These are phyloP conservation scores for Hyaloscypha bicolor DNA, from an alignment of 495 filamentous ascomycete genomes.

Conservation along the genomic window DNA sequence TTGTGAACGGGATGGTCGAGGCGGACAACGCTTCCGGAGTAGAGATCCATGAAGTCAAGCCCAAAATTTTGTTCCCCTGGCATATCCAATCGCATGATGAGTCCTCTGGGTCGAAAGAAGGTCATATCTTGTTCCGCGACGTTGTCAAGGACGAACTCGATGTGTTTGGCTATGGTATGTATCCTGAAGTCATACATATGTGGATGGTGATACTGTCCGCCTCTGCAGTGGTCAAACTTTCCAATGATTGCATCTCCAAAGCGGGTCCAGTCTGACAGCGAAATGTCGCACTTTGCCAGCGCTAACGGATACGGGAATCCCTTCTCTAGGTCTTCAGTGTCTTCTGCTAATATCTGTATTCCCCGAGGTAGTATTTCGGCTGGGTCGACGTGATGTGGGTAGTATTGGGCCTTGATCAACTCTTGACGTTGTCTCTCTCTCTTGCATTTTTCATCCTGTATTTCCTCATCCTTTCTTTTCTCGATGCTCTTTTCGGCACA, in stretches of 20 bases:
- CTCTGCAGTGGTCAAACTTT: background rate
- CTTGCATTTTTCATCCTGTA: background rate
- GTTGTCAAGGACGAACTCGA: slow-evolving; percentile 13
- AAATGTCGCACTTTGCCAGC: background rate
- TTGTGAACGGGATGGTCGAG: background rate
- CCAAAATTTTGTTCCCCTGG: slow-evolving; percentile 20
- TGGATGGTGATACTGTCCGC: background rate
- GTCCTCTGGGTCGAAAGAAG: slow-evolving; percentile 17
- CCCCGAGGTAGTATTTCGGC: slow-evolving; percentile 2
- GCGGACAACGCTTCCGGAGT: background rate
- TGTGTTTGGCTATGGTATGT: slow-evolving; percentile 1
- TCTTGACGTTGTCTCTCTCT: background rate
- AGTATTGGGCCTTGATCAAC: background rate
- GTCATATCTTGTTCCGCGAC: slow-evolving; percentile 8
- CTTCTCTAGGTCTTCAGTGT: background rate
- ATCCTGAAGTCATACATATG: background rate
- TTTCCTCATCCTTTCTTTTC: background rate
- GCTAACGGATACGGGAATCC: slow-evolving; percentile 17
- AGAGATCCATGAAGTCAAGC: slow-evolving; percentile 19
- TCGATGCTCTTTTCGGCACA: background rate
- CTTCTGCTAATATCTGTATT: slow-evolving; percentile 11
- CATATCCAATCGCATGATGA: slow-evolving; percentile 23
- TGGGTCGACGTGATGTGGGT: background rate
- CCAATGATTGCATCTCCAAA: background rate
- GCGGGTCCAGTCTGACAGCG: slow-evolving; percentile 3